phyloP scores from a whole-genome alignment of 192 early-diverging fungal species.

The Phycomyces nitens region DNA sequence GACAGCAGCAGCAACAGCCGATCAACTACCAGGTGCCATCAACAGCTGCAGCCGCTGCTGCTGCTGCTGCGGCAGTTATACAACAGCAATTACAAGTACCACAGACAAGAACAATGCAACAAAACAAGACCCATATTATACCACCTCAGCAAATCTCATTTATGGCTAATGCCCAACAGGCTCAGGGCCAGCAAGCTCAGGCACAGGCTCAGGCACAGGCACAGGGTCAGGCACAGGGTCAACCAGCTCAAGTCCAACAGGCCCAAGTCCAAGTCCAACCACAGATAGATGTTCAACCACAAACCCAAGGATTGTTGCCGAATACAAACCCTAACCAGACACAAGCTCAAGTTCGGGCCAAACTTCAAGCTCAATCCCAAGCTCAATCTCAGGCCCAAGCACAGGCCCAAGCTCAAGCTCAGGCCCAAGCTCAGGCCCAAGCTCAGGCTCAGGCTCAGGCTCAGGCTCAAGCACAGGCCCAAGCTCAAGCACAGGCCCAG shows the following conservation, averaged over 20 bases:
- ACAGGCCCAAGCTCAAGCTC: not conserved
- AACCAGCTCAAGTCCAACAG: slow-evolving; percentile 19
- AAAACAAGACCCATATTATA: slow-evolving; percentile 7
- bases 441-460: slow-evolving; percentile 15
- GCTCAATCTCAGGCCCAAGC: not conserved
- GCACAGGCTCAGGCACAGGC: slow-evolving; percentile 8
- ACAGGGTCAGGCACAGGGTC: slow-evolving; percentile 25
- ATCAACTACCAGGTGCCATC: not conserved
- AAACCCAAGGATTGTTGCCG: no score
- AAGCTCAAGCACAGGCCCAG: not conserved
- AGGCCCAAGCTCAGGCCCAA: slow-evolving; percentile 11
- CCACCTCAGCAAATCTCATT: not conserved
- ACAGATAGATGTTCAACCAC: not conserved
- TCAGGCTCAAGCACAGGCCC: slow-evolving; percentile 13
- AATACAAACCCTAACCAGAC: no score
- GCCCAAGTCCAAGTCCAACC: slow-evolving; percentile 5
- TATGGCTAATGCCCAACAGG: slow-evolving; percentile 16
- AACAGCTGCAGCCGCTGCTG: not conserved
- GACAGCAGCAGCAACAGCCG: slow-evolving; percentile 2
- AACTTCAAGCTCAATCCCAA: slow-evolving; percentile 1
- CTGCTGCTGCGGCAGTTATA: not conserved
- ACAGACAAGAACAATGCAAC: slow-evolving; percentile 17
- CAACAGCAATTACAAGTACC: slow-evolving; percentile 25
- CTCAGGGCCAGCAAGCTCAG: slow-evolving; percentile 4
- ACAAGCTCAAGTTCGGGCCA: not conserved